These are phyloP conservation scores for Hanseniaspora uvarum DNA, from an alignment of 1,139 yeast genomes.

Conservation along the genomic window DNA sequence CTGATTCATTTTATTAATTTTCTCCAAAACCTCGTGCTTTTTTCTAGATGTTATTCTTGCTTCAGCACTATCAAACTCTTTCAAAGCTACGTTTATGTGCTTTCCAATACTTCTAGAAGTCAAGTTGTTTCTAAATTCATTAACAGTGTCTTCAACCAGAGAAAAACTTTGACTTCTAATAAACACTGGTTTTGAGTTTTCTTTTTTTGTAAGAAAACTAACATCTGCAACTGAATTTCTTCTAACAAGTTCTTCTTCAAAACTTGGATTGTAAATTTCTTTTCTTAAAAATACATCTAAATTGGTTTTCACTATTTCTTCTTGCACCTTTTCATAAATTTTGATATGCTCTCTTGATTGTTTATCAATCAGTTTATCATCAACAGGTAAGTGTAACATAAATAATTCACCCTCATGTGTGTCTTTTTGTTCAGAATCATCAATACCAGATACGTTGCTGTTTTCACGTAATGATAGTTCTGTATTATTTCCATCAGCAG, in stretches of 20 bases:
- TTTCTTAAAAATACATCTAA: slow-evolving; percentile 6
- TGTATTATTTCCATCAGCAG: not conserved
- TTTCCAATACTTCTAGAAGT: slow-evolving; percentile 23
- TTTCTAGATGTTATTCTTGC: not conserved
- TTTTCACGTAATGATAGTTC: not conserved
- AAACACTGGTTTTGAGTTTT: not conserved
- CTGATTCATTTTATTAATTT: not conserved
- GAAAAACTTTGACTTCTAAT: slow-evolving; percentile 36
- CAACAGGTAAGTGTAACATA: slow-evolving; percentile 4
- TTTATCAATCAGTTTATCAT: slow-evolving; percentile 10
- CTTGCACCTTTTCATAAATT: slow-evolving; percentile 13
- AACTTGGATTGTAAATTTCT: not conserved
- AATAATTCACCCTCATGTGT: not conserved
- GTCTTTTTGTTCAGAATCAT: not conserved
- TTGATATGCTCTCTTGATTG: slow-evolving; percentile 9
- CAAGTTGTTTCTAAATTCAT: slow-evolving; percentile 30
- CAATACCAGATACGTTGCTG: not conserved
- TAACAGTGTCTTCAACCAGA: slow-evolving; percentile 35
- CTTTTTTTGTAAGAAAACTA: not conserved
- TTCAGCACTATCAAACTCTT: not conserved
- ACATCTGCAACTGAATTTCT: slow-evolving; percentile 5
- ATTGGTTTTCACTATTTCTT: slow-evolving; percentile 4
- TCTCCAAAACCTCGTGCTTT: not conserved
- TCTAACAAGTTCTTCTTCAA: slow-evolving; percentile 5
- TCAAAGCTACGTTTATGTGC: slow-evolving; percentile 24